A percentile compares a stretch with the other conserved stretches of the same genome.
These are phyloP conservation scores for Auricularia sp. DNA, from an alignment of 768 basidiomycete species.

Conservation along the genomic window DNA sequence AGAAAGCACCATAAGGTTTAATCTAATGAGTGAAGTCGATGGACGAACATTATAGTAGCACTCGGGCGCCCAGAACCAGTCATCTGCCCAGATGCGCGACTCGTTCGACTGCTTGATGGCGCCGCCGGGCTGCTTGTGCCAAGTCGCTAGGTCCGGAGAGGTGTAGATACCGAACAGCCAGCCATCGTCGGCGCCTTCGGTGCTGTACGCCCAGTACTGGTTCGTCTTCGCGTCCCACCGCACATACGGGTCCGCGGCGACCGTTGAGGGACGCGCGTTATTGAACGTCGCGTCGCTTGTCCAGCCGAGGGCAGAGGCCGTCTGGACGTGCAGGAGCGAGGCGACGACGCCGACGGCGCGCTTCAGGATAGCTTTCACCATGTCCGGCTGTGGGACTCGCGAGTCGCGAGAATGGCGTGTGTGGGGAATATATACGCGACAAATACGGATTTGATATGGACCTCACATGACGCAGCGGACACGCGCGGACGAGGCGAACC, in stretches of 20 bases:
- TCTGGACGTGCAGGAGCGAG: neutral
- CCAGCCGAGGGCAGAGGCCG: neutral
- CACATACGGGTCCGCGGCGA: neutral
- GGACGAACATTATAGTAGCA: neutral
- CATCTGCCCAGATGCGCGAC: slow-evolving; percentile 1
- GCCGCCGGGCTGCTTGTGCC: neutral
- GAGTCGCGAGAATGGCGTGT: no score
- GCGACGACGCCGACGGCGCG: neutral
- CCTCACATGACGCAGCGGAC: no score
- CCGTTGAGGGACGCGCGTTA: neutral
- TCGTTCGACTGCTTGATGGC: neutral
- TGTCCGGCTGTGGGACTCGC: no score
- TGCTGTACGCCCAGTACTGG: neutral
- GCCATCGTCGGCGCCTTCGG: neutral
- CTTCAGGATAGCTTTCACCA: no score
- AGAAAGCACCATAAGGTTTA: neutral
- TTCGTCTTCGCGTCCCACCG: neutral
- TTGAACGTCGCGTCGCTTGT: neutral
- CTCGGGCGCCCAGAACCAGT: slow-evolving; percentile 1
- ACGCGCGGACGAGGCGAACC: no score
- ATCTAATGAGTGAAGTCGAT: neutral
- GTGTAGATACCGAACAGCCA: neutral
- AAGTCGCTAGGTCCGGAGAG: neutral
- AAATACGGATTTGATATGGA: no score
- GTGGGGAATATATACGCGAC: no score